Percentiles rank a stretch among this genome's conserved stretches.
These are phyloP conservation scores for Syncephalis plumigaleata DNA, from an alignment of 371 early-diverging fungal species.

Conservation along the genomic window DNA sequence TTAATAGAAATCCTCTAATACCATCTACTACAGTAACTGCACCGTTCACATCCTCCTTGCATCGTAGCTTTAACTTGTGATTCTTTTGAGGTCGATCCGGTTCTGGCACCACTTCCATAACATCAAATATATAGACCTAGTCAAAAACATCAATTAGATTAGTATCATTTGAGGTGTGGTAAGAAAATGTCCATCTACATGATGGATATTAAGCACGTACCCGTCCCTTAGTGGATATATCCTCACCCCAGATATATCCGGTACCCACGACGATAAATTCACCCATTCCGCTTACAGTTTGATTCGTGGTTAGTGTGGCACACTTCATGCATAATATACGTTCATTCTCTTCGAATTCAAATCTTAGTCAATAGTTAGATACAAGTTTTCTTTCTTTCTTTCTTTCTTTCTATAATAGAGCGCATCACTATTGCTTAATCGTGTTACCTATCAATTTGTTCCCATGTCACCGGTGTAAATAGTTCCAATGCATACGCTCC, in stretches of 20 bases:
- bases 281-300: slow-evolving; percentile 73
- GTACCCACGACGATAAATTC: slow-evolving; percentile 85
- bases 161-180: neutral
- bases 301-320: slow-evolving; percentile 73
- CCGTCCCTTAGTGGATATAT: slow-evolving; percentile 74
- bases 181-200: too few relatives aligned
- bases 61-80: slow-evolving; percentile 77
- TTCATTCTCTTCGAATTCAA: slow-evolving; percentile 70
- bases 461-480: slow-evolving; percentile 90
- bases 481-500: slow-evolving; percentile 58
- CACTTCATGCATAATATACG: slow-evolving; percentile 61
- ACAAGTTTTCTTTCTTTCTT: too few relatives aligned
- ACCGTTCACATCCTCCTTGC: slow-evolving; percentile 81
- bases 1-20: slow-evolving; percentile 74
- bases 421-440: neutral
- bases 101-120: slow-evolving; percentile 95
- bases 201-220: slow-evolving; percentile 24
- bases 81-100: slow-evolving; percentile 88
- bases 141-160: neutral
- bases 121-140: slow-evolving; percentile 81
- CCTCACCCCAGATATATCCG: slow-evolving; percentile 80
- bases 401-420: too few relatives aligned
- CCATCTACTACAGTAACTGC: slow-evolving; percentile 81
- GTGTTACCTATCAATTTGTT: slow-evolving; percentile 61
- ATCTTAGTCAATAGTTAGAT: slow-evolving; percentile 12